Conservation (phyloP, 2,329 filamentous ascomycete species). For the Diaporthe amygdali region DNA sequence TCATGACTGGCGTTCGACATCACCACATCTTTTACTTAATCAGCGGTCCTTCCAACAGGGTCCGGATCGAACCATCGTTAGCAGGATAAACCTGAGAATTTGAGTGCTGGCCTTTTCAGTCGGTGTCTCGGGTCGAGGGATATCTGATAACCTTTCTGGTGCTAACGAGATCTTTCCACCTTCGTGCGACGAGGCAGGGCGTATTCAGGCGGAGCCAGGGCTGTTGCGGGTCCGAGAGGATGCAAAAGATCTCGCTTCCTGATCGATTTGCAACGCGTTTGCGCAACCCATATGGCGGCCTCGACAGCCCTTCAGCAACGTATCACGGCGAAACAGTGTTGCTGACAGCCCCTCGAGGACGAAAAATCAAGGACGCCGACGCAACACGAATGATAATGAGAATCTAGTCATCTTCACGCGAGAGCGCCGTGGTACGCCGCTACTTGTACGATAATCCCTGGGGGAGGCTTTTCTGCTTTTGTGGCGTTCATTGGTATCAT, state of each 20-base stretch:
- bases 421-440: neutral
- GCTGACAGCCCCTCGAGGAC: neutral
- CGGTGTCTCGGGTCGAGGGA: neutral
- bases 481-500: conserved; percentile 13
- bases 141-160: neutral
- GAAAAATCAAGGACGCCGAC: neutral
- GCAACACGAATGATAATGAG: conserved; percentile 19
- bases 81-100: neutral
- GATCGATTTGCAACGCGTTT: neutral
- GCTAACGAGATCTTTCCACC: neutral
- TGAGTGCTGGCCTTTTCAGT: neutral
- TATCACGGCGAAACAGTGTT: neutral
- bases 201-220: neutral
- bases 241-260: neutral
- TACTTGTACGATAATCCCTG: conserved; percentile 16
- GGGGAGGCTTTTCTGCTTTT: conserved; percentile 11
- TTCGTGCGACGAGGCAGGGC: neutral
- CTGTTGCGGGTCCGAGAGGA: neutral
- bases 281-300: neutral
- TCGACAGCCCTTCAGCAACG: neutral
- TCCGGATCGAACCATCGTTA: neutral
- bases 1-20: conserved; percentile 3
- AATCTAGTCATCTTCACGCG: neutral
- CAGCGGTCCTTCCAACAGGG: neutral
- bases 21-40: neutral